Evolutionary conservation across 768 basidiomycete genomes (phyloP).

Genomic region (Mycena indigotica): DNA sequence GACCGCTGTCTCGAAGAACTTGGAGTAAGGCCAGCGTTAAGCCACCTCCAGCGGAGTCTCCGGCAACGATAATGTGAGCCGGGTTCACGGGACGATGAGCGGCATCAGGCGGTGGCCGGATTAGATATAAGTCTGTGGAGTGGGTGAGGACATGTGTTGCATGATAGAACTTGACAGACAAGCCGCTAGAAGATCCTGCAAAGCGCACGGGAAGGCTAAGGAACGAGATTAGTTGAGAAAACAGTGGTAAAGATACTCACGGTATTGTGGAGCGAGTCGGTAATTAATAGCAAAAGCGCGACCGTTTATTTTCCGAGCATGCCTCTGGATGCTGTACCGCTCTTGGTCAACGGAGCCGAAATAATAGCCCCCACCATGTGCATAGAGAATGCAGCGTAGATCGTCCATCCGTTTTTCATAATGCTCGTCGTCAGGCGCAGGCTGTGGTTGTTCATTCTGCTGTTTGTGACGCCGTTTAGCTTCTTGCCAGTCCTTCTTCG

Average conservation of each 20-base stretch:
- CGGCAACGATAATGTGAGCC: conserved; percentile 78
- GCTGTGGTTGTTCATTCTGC: conserved; percentile 24
- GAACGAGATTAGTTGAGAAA: background rate
- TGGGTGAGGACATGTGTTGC: conserved; percentile 1
- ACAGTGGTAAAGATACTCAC: background rate
- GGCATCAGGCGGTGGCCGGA: conserved; percentile 79
- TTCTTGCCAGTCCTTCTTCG: conserved; percentile 81
- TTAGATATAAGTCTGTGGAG: conserved; percentile 77
- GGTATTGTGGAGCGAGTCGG: conserved; percentile 93
- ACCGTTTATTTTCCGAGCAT: conserved; percentile 91
- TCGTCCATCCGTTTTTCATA: conserved; percentile 78
- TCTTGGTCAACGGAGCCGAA: conserved; percentile 82
- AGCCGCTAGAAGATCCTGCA: conserved; percentile 87
- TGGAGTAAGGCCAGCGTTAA: conserved; percentile 82
- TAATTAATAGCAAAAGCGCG: conserved; percentile 85
- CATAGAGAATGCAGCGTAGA: conserved; percentile 81
- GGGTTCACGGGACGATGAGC: conserved; percentile 81
- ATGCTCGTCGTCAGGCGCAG: conserved; percentile 30
- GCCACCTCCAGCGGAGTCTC: conserved; percentile 94
- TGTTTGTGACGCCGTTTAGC: conserved; percentile 59
- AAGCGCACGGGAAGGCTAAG: conserved; percentile 78
- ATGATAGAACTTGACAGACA: conserved; percentile 51
- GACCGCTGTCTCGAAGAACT: conserved; percentile 78
- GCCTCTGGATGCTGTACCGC: conserved; percentile 77
- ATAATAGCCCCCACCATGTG: conserved; percentile 88